Evolutionary conservation across 2,329 filamentous ascomycete genomes (phyloP), one percentile per base, ranked within the genome.

Genomic region (Calonectria pseudoreteaudii): DNA sequence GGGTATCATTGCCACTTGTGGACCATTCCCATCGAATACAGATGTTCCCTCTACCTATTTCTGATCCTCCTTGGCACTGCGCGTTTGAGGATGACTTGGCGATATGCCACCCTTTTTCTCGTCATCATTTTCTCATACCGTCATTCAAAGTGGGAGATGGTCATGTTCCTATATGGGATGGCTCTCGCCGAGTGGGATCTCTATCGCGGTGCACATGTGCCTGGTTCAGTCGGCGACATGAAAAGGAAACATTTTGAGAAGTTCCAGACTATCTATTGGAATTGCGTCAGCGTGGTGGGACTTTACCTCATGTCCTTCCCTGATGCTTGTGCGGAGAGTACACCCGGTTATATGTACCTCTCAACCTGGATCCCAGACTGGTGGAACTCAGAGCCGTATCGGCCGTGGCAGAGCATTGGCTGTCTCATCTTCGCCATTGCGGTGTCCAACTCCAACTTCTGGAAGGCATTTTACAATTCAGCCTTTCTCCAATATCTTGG

Each of bases 21-120:
- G 91, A 92, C 91, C 6, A 92, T 92, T 50, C 90, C 91, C 3
- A 86, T 91, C 53, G 91, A 92, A 80, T 91, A 90, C 77, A 86
- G 88, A 71, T 89, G 88, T 80, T 91, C 89, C 3, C 87, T 92
- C 80, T 85, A 90, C 71, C 85, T 92, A 14, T 92, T 92, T 81
- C 82, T 91, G 6, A 84, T 86, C 11, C 81, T 91, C n/a, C 74
- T 91, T 6, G 90, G 86, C 26, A 86, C 88, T 13, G 87, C 88
- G 3, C 84, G 87, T 41, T 79, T 90, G 34, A 84, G 85, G 50
- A 85, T 83, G 20, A 73, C 70, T 26, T 76, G 86, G 56, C 85
- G 91, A 20, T 82, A 88, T 34, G 74, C 85, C 26, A 83, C 85
- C n/a, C 78, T 91, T n/a, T 80, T 77, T 20, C 66, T 82, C 3